A percentile compares a stretch with the other conserved stretches of the same genome.
These are phyloP conservation scores for Neobulgaria alba DNA, from an alignment of 2,329 filamentous ascomycete species.

Conservation along the genomic window DNA sequence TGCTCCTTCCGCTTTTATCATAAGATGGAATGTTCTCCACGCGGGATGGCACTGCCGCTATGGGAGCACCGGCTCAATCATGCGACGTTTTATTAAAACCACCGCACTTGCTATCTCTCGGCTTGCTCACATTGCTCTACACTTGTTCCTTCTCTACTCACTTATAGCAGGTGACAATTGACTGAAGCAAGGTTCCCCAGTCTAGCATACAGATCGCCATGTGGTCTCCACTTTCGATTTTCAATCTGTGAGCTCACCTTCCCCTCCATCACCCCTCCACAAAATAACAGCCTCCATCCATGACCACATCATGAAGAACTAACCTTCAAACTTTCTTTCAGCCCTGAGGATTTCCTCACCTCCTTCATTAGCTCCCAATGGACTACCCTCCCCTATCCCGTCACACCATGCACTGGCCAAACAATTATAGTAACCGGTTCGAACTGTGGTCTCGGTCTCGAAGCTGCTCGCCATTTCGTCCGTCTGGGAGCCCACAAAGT, in stretches of 20 bases:
- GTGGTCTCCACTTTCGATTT: constrained; percentile 10
- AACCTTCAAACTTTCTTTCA: constrained; percentile 2
- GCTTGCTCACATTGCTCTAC: no score
- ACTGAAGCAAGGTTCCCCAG: no score
- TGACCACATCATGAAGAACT: background rate
- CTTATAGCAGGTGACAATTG: no score
- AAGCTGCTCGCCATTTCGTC: constrained; percentile 33
- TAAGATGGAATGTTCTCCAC: no score
- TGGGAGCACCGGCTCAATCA: no score
- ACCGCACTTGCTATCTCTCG: no score
- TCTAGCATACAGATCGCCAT: no score
- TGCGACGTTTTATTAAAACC: no score
- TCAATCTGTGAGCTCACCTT: constrained; percentile 12
- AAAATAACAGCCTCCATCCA: background rate
- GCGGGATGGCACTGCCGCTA: no score
- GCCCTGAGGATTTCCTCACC: constrained; percentile 18
- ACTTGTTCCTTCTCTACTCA: no score
- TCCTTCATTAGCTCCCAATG: constrained; percentile 24
- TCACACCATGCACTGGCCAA: constrained; percentile 16
- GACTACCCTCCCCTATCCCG: constrained; percentile 19
- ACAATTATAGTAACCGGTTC: constrained; percentile 40
- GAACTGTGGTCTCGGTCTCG: constrained; percentile 42
- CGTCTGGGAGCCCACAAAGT: constrained; percentile 22
- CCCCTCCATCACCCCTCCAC: background rate
- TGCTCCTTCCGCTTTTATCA: no score